phyloP scores from a whole-genome alignment of 148 eudicot genomes.

The Limonium bicolor region DNA sequence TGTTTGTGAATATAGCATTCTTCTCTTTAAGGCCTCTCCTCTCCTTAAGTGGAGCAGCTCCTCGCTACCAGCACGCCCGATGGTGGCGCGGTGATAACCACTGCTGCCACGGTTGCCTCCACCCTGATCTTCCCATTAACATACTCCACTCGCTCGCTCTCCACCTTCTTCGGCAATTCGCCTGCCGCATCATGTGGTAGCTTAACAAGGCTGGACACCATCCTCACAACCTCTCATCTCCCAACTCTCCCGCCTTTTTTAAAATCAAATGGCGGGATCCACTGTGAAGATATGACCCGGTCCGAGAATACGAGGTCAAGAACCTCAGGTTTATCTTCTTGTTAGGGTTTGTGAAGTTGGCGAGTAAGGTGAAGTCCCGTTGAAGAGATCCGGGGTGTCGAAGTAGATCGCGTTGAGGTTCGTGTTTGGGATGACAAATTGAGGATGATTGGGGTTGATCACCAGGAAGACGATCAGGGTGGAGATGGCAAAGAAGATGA shows the following conservation, averaged over 20 bases:
- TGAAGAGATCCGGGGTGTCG: constrained; percentile 48
- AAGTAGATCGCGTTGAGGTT: constrained; percentile 54
- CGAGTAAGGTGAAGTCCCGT: constrained; percentile 62
- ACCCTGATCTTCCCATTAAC: constrained; percentile 38
- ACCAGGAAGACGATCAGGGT: constrained; percentile 42
- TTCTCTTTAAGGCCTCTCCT: too few relatives aligned
- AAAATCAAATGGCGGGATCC: constrained; percentile 33
- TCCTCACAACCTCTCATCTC: constrained; percentile 19
- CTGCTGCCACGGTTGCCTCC: constrained; percentile 22
- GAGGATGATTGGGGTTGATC: constrained; percentile 47
- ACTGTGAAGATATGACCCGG: constrained; percentile 43
- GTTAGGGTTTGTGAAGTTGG: constrained; percentile 79
- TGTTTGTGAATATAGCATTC: too few relatives aligned
- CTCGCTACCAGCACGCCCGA: too few relatives aligned
- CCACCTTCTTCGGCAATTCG: constrained; percentile 34
- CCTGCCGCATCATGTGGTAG: constrained; percentile 29
- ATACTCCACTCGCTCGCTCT: constrained; percentile 30
- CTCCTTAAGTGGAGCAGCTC: too few relatives aligned
- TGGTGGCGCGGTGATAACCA: too few relatives aligned
- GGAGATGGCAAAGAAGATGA: constrained; percentile 51
- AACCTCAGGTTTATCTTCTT: constrained; percentile 40
- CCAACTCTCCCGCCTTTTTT: constrained; percentile 29
- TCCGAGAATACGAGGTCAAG: constrained; percentile 28
- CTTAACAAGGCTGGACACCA: constrained; percentile 42
- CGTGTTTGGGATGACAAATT: constrained; percentile 57